Evolutionary conservation across 495 filamentous ascomycete species (phyloP), one percentile per base, ranked within the genome.

Genomic region (Xylona heveae): DNA sequence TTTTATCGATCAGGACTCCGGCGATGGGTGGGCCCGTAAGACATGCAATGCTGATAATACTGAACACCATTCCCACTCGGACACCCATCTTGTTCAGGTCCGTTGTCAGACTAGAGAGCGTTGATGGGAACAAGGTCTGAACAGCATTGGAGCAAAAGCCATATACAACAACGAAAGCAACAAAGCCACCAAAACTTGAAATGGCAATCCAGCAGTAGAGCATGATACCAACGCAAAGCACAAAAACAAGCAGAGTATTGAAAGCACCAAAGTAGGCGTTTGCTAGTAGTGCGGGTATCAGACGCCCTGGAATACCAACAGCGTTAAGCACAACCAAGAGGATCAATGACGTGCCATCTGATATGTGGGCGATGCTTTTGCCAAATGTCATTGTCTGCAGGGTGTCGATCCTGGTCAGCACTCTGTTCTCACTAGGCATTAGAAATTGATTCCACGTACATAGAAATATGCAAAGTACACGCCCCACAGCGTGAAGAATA

Each of bases 401-500:
- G n/a, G n/a, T n/a, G n/a, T n/a, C n/a, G n/a, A n/a, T n/a, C n/a
- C n/a, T n/a, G n/a, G n/a, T n/a, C n/a, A n/a, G n/a, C n/a, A n/a
- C n/a, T n/a, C n/a, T n/a, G n/a, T n/a, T n/a, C n/a, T n/a, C n/a
- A n/a, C n/a, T n/a, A n/a, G n/a, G n/a, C n/a, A n/a, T n/a, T n/a
- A n/a, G n/a, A n/a, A n/a, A n/a, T n/a, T n/a, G n/a, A n/a, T n/a
- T n/a, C n/a, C 10, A 29, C 19, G 14, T 26, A 83, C 54, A 49
- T 80, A 88, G 51, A 79, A 83, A 45, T 76, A 81, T 5, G 64
- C 67, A 37, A 88, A 67, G 43, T 80, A 88, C 1, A 76, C 45
- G 0, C 63, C 70, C 63, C 64, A 70, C 45, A 78, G 74, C 38
- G 64, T 57, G 36, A 73, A 45, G 42, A 73, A 62, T 56, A 68